Base-by-base conservation (phyloP, 805 yeast genomes). In the Metschnikowia bowlesiae region DNA sequence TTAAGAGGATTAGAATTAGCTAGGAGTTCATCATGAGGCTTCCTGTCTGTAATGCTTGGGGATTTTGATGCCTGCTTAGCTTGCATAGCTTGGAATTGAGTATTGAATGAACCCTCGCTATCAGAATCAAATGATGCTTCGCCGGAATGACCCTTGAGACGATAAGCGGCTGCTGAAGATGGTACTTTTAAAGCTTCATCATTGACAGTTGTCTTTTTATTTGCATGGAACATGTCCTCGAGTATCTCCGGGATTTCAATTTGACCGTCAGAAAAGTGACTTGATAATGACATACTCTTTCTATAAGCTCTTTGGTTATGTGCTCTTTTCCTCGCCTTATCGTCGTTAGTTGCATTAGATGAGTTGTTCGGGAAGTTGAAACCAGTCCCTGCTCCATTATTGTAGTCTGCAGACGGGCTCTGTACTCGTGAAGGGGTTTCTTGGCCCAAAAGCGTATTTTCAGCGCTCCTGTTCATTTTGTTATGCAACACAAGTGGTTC, bases 221-320 rank as follows among this genome's bases (percentile, higher is more conserved):
- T 43, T 10, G 30, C 14, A 28, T 13, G 11, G 6, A 8, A 16
- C n/a, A 16, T 14, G 29, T 28, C 36, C 26, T 66, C 69, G 31
- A 61, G 60, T 28, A 73, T 59, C 43, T 71, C 70, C 0, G 78
- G 78, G 22, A 74, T 74, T 48, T 72, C 74, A 18, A 74, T 74
- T 46, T 70, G 74, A 4, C 76, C 77, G 13, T 55, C 49, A 4
- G 58, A 51, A n/a, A 46, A 47, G 9, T 48, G 47, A 34, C 48
- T 46, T 33, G 48, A 16, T 59, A 56, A 13, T 50, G 53, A 8
- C 40, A 45, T 10, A 57, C 49, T 31, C 26, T 49, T 35, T 43
- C 51, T 49, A 57, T 56, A 28, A 44, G 38, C 47, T 29, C 56
- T 50, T 18, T 56, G 46, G 8, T 31, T 33, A 11, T 46, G 41